phyloP scores from a whole-genome alignment of 202 grass and related monocot species.

The Hordeum pubiflorum region DNA sequence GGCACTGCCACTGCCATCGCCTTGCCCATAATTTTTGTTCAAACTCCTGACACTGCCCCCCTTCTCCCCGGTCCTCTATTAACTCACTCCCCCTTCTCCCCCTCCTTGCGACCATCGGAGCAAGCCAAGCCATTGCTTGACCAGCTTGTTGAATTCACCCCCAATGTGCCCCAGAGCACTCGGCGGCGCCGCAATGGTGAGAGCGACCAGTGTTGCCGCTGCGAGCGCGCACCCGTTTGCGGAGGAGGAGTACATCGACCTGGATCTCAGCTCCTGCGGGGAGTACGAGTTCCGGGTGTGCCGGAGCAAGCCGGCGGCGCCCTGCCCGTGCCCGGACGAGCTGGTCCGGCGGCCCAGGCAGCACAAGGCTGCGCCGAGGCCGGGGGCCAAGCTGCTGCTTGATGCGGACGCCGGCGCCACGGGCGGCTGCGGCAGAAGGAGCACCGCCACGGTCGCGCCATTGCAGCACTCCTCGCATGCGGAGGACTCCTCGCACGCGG shows the following conservation, averaged over 20 bases:
- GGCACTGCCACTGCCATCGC: slow-evolving; percentile 3
- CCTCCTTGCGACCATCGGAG: slow-evolving; percentile 3
- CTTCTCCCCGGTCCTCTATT: slow-evolving; percentile 6
- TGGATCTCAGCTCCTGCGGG: slow-evolving; percentile 46
- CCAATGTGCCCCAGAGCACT: slow-evolving; percentile 42
- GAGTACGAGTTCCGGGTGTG: slow-evolving; percentile 34
- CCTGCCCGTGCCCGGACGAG: slow-evolving; percentile 23
- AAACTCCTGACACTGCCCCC: slow-evolving; percentile 14
- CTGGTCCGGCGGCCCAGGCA: neutral
- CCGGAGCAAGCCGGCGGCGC: slow-evolving; percentile 6
- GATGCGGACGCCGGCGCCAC: neutral
- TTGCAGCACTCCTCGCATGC: slow-evolving; percentile 30
- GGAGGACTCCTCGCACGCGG: neutral
- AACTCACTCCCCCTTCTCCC: neutral
- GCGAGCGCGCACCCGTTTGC: slow-evolving; percentile 19
- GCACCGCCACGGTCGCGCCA: slow-evolving; percentile 41
- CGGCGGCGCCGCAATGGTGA: slow-evolving; percentile 29
- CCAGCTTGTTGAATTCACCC: neutral
- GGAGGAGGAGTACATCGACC: slow-evolving; percentile 63
- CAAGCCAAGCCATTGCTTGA: neutral
- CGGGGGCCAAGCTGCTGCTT: slow-evolving; percentile 6
- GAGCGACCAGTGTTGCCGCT: neutral
- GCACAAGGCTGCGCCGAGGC: slow-evolving; percentile 18
- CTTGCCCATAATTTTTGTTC: slow-evolving; percentile 30
- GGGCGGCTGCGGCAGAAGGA: slow-evolving; percentile 22